Evolutionary conservation across 1,284 basidiomycete species (phyloP).

Genomic region (Leucoagaricus sp.): DNA sequence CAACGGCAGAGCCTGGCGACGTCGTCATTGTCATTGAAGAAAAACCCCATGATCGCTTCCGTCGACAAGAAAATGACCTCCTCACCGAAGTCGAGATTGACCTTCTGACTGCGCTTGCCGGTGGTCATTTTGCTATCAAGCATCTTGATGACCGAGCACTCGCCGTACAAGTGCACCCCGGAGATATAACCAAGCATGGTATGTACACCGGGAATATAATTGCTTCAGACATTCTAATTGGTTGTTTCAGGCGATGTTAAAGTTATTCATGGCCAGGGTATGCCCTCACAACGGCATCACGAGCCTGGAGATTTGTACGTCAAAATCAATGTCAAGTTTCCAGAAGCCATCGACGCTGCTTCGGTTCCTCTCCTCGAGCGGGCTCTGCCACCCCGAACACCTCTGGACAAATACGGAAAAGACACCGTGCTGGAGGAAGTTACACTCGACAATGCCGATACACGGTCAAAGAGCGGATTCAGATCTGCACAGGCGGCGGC

Average conservation of each 20-base stretch:
- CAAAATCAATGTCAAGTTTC: constrained; percentile 89
- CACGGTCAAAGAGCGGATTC: constrained; percentile 64
- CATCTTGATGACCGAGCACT: constrained; percentile 95
- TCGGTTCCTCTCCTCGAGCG: constrained; percentile 80
- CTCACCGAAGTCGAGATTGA: constrained; percentile 89
- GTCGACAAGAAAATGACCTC: constrained; percentile 92
- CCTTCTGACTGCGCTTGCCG: constrained; percentile 91
- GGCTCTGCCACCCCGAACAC: constrained; percentile 82
- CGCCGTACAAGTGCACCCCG: constrained; percentile 83
- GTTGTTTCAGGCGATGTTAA: constrained; percentile 74
- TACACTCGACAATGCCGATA: constrained; percentile 80
- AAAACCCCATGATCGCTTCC: constrained; percentile 91
- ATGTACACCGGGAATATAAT: constrained; percentile 23
- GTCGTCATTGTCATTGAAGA: constrained; percentile 98
- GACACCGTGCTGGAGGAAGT: constrained; percentile 84
- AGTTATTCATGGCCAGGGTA: constrained; percentile 92
- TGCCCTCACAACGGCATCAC: constrained; percentile 98
- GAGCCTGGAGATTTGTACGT: constrained; percentile 95
- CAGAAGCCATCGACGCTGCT: constrained; percentile 74
- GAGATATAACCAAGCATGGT: constrained; percentile 96
- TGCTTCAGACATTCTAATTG: constrained; percentile 10
- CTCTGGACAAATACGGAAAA: constrained; percentile 71
- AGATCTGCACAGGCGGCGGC: constrained; percentile 21
- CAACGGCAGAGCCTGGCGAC: constrained; percentile 89
- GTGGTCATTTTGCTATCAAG: constrained; percentile 89